Base-by-base conservation (phyloP, 1,284 basidiomycete genomes). In the Vanrija sp. region DNA sequence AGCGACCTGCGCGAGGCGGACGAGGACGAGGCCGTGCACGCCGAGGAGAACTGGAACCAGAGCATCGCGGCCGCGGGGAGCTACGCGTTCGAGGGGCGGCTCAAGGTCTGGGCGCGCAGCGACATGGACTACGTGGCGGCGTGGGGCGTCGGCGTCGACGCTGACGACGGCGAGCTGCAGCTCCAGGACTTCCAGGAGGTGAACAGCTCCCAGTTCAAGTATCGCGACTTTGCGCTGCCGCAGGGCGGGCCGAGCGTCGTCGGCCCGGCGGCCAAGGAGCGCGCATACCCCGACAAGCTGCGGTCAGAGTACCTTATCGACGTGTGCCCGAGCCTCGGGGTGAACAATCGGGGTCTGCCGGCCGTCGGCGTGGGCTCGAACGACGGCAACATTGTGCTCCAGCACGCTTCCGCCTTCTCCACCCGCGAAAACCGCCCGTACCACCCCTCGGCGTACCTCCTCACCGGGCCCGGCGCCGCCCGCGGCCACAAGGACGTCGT, bases 11-110 rank as follows among this genome's bases (percentile, higher is more conserved):
- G 72, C 48, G 73, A 78, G 51, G 53, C 64, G 7, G 78, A 80
- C 62, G 78, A 80, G 53, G 78, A 80, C 42, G 77, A 79, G 51
- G 76, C 78, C 0, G 69, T 78, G 0, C 62, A 75, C 6, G 63
- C 69, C 4, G 70, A 69, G 7, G 75, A 75, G 53, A 76, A 72
- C 56, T 76, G 67, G 65, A 71, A 72, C 25, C 68, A 72, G 44
- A 72, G 68, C 42, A 62, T 78, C 18, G 76, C 75, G 3, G 61
- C 61, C 9, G 65, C 69, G 0, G 67, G 65, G 4, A 43, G 50
- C 6, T 72, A 65, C 43, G 31, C 50, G 22, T 57, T 54, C 41
- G 68, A 68, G 47, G 62, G 57, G n/a, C 53, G 47, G 18, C 61
- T 75, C 62, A 68, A 62, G 22, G 60, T 77, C 3, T 77, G 75